These are phyloP conservation scores for Monilinia aucupariae DNA, from an alignment of 2,329 filamentous ascomycete species.

Conservation along the genomic window DNA sequence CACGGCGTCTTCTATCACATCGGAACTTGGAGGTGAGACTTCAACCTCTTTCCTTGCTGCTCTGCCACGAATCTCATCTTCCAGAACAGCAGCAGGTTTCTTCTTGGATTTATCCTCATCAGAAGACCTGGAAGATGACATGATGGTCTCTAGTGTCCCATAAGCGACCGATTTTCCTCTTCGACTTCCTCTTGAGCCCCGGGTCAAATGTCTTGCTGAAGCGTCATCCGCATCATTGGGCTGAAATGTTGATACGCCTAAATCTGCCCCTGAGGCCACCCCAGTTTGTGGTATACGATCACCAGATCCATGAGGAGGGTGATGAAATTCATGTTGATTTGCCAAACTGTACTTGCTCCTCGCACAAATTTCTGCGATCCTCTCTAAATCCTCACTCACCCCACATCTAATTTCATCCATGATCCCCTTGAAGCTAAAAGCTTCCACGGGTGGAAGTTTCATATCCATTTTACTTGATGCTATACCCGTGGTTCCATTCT, in stretches of 20 bases:
- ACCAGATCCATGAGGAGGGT: constrained; percentile 56
- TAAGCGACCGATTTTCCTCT: constrained; percentile 42
- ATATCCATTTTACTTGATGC: constrained; percentile 32
- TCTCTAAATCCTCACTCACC: constrained; percentile 54
- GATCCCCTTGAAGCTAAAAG: constrained; percentile 60
- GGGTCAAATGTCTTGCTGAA: constrained; percentile 31
- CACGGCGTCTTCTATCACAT: constrained; percentile 15
- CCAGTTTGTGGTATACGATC: constrained; percentile 40
- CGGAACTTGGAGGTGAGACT: constrained; percentile 13
- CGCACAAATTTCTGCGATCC: constrained; percentile 63
- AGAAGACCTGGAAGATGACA: constrained; percentile 59
- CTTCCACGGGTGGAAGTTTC: constrained; percentile 55
- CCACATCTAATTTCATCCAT: constrained; percentile 49
- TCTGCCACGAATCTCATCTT: constrained; percentile 49
- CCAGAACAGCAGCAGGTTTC: constrained; percentile 49
- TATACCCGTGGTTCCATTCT: constrained; percentile 26
- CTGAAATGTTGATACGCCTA: constrained; percentile 51
- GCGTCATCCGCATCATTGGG: constrained; percentile 54
- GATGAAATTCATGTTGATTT: constrained; percentile 63
- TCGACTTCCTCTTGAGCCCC: constrained; percentile 28
- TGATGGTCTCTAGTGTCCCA: constrained; percentile 60
- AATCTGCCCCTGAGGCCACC: constrained; percentile 27
- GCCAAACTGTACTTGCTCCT: constrained; percentile 59
- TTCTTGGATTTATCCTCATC: constrained; percentile 57
- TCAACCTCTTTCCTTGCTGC: constrained; percentile 36